These are phyloP conservation scores for Entamoeba moshkovskii DNA, from an alignment of 208 protist species.

Conservation along the genomic window DNA sequence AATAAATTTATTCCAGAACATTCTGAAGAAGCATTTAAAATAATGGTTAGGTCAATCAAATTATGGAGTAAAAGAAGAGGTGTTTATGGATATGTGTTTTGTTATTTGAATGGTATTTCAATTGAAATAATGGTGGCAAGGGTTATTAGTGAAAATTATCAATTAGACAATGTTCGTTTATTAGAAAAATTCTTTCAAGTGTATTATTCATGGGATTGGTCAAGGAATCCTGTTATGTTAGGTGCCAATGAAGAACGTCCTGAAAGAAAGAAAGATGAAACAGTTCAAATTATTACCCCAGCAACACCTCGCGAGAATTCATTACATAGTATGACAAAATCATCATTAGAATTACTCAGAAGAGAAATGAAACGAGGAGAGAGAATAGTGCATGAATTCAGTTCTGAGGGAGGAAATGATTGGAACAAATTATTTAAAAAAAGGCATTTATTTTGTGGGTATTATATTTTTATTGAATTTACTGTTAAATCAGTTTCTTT, in stretches of 20 bases:
- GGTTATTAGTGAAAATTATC: background rate
- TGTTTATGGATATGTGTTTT: background rate
- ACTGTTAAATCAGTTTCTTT: background rate
- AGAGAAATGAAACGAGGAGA: background rate
- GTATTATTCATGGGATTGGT: background rate
- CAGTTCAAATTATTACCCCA: background rate
- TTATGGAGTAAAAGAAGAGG: background rate
- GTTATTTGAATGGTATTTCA: background rate
- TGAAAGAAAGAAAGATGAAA: background rate
- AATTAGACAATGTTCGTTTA: background rate
- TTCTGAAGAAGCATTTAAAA: background rate
- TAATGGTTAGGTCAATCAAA: background rate
- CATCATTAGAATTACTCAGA: background rate
- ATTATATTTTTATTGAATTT: constrained; percentile 1
- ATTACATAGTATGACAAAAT: background rate
- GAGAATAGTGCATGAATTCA: background rate
- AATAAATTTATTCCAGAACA: background rate
- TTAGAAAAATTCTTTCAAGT: background rate
- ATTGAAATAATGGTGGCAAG: background rate
- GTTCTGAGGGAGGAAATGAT: background rate
- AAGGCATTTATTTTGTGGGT: background rate
- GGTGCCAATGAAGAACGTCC: background rate
- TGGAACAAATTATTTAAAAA: background rate
- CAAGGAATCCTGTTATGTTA: background rate
- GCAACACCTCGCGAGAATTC: background rate